Percentiles rank a stretch among this genome's conserved stretches.
These are phyloP conservation scores for Acarospora socialis DNA, from an alignment of 2,329 filamentous ascomycete species.

Conservation along the genomic window DNA sequence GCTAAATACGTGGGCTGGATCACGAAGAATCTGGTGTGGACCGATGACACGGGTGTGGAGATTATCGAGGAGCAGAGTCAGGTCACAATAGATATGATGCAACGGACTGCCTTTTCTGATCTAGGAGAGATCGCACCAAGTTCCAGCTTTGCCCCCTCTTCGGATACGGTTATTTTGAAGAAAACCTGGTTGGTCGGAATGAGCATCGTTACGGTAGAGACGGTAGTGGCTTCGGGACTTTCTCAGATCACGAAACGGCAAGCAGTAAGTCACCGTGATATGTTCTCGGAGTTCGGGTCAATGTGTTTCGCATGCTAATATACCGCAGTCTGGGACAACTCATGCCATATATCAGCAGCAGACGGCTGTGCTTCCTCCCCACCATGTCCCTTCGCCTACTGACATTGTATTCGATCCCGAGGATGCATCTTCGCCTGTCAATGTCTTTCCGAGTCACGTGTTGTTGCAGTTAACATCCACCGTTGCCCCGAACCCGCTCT, in stretches of 20 bases:
- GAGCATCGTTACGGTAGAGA: conserved; percentile 38
- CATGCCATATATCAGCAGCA: conserved; percentile 34
- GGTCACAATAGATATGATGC: conserved; percentile 90
- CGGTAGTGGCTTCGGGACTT: conserved; percentile 31
- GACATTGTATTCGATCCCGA: conserved; percentile 27
- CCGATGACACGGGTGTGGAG: conserved; percentile 58
- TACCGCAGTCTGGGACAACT: conserved; percentile 37
- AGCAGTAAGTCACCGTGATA: too few relatives aligned
- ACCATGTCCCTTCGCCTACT: conserved; percentile 28
- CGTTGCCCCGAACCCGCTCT: conserved; percentile 30
- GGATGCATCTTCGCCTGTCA: conserved; percentile 22
- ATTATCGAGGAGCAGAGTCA: conserved; percentile 82
- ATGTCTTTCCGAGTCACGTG: conserved; percentile 32
- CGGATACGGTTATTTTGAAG: conserved; percentile 28
- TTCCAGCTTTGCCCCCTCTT: conserved; percentile 21
- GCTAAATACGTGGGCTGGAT: conserved; percentile 82
- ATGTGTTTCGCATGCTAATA: too few relatives aligned
- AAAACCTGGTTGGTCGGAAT: conserved; percentile 38
- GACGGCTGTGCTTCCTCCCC: conserved; percentile 30
- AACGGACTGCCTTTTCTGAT: conserved; percentile 72
- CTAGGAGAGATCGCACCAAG: conserved; percentile 48
- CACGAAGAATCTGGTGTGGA: conserved; percentile 65
- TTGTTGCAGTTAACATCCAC: conserved; percentile 30
- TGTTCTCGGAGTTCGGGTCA: too few relatives aligned
- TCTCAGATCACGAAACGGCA: conserved; percentile 37